Evolutionary conservation across 2,329 filamentous ascomycete species (phyloP).

Genomic region (Verticillium zaregamsianum): DNA sequence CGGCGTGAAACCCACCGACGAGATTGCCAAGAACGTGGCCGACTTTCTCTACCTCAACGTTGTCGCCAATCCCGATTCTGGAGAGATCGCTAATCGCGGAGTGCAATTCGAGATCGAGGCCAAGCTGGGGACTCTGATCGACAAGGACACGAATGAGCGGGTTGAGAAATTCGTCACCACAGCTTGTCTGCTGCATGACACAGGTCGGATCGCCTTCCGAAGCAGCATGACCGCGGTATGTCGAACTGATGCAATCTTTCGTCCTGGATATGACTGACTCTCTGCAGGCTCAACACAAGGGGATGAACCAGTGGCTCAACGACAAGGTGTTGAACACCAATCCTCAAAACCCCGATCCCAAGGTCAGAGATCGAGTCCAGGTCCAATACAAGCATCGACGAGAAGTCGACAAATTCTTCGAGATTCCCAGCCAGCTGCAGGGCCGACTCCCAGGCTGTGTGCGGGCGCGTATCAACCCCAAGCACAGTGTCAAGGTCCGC

Average conservation of each 20-base stretch:
- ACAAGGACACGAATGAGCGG: constrained; percentile 67
- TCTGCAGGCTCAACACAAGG: constrained; percentile 69
- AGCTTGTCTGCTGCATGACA: constrained; percentile 64
- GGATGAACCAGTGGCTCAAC: constrained; percentile 84
- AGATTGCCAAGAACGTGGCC: constrained; percentile 70
- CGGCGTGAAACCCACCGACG: constrained; percentile 66
- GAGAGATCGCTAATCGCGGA: constrained; percentile 57
- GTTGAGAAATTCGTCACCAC: constrained; percentile 63
- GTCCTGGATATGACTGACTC: not conserved
- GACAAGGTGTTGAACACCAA: constrained; percentile 55
- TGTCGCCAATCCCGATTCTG: constrained; percentile 61
- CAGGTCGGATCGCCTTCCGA: constrained; percentile 64
- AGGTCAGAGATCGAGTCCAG: constrained; percentile 44
- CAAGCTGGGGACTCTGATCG: constrained; percentile 80
- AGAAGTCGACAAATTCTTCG: constrained; percentile 81
- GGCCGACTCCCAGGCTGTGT: constrained; percentile 62
- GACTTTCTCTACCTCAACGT: constrained; percentile 76
- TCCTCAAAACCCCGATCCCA: constrained; percentile 44
- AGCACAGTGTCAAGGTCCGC: constrained; percentile 60
- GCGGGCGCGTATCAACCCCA: constrained; percentile 52
- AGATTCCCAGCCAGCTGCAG: constrained; percentile 59
- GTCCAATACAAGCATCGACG: constrained; percentile 78
- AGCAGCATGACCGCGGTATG: constrained; percentile 88
- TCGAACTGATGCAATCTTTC: constrained; percentile 4
- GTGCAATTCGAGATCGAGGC: constrained; percentile 90